A percentile compares a stretch with the other conserved stretches of the same genome.
These are phyloP conservation scores for Tremella mesenterica DNA, from an alignment of 768 basidiomycete species.

Conservation along the genomic window DNA sequence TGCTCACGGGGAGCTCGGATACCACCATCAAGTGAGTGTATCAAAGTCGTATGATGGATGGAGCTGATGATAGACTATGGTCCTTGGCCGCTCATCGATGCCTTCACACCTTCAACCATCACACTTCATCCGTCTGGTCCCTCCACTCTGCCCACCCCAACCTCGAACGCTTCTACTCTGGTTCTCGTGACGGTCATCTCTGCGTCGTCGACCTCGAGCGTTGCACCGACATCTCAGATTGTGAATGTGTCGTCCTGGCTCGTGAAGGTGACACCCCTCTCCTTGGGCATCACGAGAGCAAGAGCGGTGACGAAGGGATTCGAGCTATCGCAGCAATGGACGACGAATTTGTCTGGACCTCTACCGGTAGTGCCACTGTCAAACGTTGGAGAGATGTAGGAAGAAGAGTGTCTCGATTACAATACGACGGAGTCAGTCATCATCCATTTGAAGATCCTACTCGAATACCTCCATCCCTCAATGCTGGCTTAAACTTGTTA, in stretches of 20 bases:
- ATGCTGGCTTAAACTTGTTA: slow-evolving; percentile 1
- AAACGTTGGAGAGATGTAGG: slow-evolving; percentile 65
- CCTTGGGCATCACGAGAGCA: slow-evolving; percentile 28
- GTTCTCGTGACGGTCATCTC: slow-evolving; percentile 77
- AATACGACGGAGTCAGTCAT: slow-evolving; percentile 20
- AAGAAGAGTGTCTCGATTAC: slow-evolving; percentile 23
- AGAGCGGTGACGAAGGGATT: slow-evolving; percentile 62
- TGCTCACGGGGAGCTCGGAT: slow-evolving; percentile 44
- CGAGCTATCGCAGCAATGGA: slow-evolving; percentile 75
- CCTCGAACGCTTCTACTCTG: slow-evolving; percentile 84
- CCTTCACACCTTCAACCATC: slow-evolving; percentile 91
- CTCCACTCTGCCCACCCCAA: slow-evolving; percentile 78
- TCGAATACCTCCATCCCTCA: not conserved
- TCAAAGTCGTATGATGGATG: not conserved
- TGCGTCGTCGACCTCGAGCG: slow-evolving; percentile 85
- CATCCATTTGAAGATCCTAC: slow-evolving; percentile 5
- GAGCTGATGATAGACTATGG: slow-evolving; percentile 62
- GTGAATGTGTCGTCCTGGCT: slow-evolving; percentile 77
- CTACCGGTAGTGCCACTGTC: slow-evolving; percentile 70
- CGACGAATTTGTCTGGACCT: slow-evolving; percentile 81
- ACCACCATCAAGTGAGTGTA: slow-evolving; percentile 42
- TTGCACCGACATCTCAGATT: slow-evolving; percentile 70
- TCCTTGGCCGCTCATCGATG: slow-evolving; percentile 77
- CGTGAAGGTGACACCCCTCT: slow-evolving; percentile 34
- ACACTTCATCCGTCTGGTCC: slow-evolving; percentile 85